phyloP scores from a whole-genome alignment of 768 basidiomycete genomes.

The Chalciporus sphaerocephalus region DNA sequence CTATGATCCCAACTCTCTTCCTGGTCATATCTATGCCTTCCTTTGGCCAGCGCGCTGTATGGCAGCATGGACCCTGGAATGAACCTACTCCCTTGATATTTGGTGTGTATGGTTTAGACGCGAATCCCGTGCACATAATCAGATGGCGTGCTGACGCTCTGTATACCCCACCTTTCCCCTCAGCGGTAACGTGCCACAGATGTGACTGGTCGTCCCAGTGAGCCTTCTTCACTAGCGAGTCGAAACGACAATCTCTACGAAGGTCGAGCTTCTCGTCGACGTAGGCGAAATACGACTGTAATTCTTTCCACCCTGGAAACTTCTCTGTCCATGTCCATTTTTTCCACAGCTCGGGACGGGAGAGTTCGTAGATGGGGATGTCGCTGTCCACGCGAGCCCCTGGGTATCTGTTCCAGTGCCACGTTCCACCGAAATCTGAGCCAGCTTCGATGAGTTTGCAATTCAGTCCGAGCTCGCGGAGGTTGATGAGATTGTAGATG shows the following conservation, averaged over 20 bases:
- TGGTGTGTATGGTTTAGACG: conserved; percentile 10
- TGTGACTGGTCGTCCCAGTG: conserved; percentile 14
- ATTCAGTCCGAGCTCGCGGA: conserved; percentile 9
- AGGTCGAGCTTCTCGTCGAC: conserved; percentile 10
- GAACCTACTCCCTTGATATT: conserved; percentile 9
- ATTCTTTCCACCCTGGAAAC: conserved; percentile 3
- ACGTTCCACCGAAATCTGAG: conserved; percentile 12
- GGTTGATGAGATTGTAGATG: conserved; percentile 6
- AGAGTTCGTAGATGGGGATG: conserved; percentile 9
- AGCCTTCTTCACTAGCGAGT: conserved; percentile 10
- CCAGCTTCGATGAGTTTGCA: conserved; percentile 12
- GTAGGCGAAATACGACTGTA: conserved; percentile 14
- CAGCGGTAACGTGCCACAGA: conserved; percentile 8
- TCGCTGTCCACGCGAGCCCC: conserved; percentile 11
- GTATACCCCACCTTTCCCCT: conserved; percentile 4
- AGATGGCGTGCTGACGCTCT: conserved; percentile 5
- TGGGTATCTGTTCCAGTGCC: conserved; percentile 17
- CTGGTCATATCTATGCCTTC: conserved; percentile 5
- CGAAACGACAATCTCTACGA: conserved; percentile 11
- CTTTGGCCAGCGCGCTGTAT: conserved; percentile 12
- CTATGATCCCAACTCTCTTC: conserved; percentile 13
- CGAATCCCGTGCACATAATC: conserved; percentile 4
- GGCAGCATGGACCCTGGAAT: conserved; percentile 8
- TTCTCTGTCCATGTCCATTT: conserved; percentile 17
- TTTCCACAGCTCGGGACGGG: conserved; percentile 10